Evolutionary conservation across 2,329 filamentous ascomycete genomes (phyloP).

Genomic region (Stenocarpella maydis): DNA sequence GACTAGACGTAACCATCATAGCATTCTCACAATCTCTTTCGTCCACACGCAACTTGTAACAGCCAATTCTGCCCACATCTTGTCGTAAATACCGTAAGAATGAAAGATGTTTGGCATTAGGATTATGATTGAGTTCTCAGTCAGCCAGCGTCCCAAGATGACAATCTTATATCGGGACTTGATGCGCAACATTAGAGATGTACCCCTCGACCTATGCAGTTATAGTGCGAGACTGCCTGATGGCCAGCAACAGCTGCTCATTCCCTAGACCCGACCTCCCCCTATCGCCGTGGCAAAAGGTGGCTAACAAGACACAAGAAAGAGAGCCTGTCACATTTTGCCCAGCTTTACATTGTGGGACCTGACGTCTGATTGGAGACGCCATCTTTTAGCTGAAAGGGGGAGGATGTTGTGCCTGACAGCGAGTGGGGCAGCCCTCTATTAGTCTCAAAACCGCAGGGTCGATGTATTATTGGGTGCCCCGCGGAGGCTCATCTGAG

Average conservation of each 20-base stretch:
- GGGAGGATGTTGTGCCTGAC: neutral
- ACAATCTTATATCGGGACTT: neutral
- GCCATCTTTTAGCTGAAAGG: constrained; percentile 14
- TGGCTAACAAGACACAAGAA: neutral
- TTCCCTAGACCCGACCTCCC: neutral
- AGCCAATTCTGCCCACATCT: neutral
- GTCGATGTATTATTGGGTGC: constrained; percentile 19
- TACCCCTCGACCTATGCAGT: neutral
- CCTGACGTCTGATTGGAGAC: neutral
- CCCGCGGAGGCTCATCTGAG: constrained; percentile 20
- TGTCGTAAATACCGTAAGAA: neutral
- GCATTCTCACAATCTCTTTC: neutral
- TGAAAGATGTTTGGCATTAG: neutral
- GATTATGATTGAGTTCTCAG: neutral
- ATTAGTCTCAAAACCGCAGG: constrained; percentile 1
- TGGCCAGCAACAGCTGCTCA: neutral
- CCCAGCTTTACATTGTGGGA: neutral
- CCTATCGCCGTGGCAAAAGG: neutral
- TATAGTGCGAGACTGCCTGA: neutral
- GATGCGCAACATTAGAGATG: neutral
- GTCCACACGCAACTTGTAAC: neutral
- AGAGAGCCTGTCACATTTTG: neutral
- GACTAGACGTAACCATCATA: neutral
- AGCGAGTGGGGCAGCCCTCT: neutral
- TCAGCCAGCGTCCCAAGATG: neutral